A percentile compares a stretch with the other conserved stretches of the same genome.
These are phyloP conservation scores for Phytophthora macrochlamydospora DNA, from an alignment of 352 stramenopile species.

Conservation along the genomic window DNA sequence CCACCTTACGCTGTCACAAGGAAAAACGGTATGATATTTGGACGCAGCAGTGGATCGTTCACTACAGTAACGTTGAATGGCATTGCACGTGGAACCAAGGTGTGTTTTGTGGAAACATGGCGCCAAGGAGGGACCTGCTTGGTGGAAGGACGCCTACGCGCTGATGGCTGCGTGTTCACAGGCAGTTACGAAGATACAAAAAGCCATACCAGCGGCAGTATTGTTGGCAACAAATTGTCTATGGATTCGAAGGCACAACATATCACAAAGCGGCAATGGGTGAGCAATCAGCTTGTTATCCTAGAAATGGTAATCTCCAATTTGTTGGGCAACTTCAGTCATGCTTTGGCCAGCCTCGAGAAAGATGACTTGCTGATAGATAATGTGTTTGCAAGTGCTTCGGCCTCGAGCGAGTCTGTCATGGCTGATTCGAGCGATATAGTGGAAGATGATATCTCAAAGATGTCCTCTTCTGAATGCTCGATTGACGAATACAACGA, in stretches of 20 bases:
- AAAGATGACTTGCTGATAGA: conserved; percentile 69
- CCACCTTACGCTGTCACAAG: conserved; percentile 77
- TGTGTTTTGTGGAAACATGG: conserved; percentile 89
- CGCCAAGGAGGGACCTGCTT: conserved; percentile 87
- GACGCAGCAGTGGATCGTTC: conserved; percentile 81
- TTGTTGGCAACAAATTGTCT: conserved; percentile 75
- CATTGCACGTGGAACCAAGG: conserved; percentile 74
- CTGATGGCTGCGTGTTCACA: conserved; percentile 73
- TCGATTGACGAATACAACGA: conserved; percentile 84
- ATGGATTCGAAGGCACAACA: conserved; percentile 21
- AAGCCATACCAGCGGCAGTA: conserved; percentile 84
- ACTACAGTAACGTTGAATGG: conserved; percentile 84
- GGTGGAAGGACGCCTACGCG: conserved; percentile 76
- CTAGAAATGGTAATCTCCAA: conserved; percentile 81
- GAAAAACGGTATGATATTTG: conserved; percentile 63
- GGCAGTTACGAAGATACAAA: conserved; percentile 89
- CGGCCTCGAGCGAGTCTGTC: conserved; percentile 39
- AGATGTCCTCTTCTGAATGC: conserved; percentile 58
- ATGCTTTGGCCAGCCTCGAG: conserved; percentile 62
- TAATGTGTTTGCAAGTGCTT: conserved; percentile 16
- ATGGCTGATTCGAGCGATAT: conserved; percentile 37
- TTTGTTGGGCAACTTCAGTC: conserved; percentile 76
- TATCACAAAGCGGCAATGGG: conserved; percentile 20
- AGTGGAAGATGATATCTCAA: conserved; percentile 44
- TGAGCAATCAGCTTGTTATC: conserved; percentile 68